Conservation (phyloP, 2,329 filamentous ascomycete species). For the Furcasterigmium furcatum region DNA sequence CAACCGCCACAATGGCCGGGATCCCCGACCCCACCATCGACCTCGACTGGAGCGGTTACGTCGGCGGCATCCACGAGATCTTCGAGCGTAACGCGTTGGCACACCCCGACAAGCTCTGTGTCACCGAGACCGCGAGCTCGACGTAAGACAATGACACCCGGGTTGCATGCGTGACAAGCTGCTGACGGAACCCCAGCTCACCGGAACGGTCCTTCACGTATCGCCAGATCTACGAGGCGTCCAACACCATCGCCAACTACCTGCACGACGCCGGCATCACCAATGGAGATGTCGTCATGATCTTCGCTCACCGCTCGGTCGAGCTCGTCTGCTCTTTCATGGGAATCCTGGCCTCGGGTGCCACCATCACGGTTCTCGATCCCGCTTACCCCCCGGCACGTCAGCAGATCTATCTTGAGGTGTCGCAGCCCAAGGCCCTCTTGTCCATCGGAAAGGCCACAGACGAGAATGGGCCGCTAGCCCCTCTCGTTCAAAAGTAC, state of each 20-base stretch:
- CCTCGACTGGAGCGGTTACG: conserved; percentile 64
- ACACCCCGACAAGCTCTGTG: conserved; percentile 58
- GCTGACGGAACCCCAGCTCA: not conserved
- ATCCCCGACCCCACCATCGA: conserved; percentile 64
- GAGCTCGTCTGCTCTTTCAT: conserved; percentile 40
- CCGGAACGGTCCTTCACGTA: conserved; percentile 75
- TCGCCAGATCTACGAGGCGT: conserved; percentile 79
- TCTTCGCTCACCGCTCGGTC: conserved; percentile 80
- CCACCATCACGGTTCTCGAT: conserved; percentile 67
- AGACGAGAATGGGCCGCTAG: conserved; percentile 49
- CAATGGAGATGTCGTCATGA: conserved; percentile 88
- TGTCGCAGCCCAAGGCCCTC: conserved; percentile 69
- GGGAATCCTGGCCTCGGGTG: conserved; percentile 38
- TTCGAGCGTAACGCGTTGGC: conserved; percentile 63
- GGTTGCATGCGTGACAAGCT: not conserved
- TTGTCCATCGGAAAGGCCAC: conserved; percentile 72
- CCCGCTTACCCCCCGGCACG: conserved; percentile 78
- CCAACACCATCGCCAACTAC: conserved; percentile 77
- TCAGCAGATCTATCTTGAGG: conserved; percentile 80
- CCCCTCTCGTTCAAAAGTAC: conserved; percentile 37
- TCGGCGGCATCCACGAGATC: conserved; percentile 66
- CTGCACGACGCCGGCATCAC: conserved; percentile 70
- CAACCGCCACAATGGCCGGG: conserved; percentile 1
- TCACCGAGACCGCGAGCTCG: conserved; percentile 43
- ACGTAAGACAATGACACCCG: conserved; percentile 1